These are phyloP conservation scores for Penicillium sclerotiorum DNA, from an alignment of 2,329 filamentous ascomycete species.

Conservation along the genomic window DNA sequence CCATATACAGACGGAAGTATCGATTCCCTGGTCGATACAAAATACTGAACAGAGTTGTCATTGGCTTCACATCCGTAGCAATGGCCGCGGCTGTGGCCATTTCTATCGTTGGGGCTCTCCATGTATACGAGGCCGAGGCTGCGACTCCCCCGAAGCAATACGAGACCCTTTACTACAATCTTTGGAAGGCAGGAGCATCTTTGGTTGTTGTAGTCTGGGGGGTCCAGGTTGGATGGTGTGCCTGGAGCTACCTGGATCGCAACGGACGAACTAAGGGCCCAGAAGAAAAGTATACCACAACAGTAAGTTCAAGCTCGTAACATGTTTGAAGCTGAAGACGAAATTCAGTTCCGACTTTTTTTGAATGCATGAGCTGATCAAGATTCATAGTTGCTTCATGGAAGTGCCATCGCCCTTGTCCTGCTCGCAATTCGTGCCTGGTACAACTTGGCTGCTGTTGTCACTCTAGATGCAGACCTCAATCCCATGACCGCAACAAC, in stretches of 20 bases:
- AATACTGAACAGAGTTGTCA: background rate
- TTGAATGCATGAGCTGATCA: too few species aligned
- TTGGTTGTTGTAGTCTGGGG: background rate
- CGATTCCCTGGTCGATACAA: background rate
- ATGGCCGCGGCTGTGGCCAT: background rate
- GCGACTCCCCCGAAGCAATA: too few species aligned
- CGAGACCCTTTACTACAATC: background rate
- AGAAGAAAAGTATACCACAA: background rate
- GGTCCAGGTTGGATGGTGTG: background rate
- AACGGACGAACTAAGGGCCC: background rate
- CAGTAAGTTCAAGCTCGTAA: too few species aligned
- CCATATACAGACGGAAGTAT: background rate
- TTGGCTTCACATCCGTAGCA: background rate
- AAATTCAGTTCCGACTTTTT: too few species aligned
- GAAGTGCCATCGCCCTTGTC: background rate
- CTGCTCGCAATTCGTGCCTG: background rate
- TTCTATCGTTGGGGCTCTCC: background rate
- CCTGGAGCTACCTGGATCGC: background rate
- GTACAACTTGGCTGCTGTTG: background rate
- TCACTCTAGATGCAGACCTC: background rate
- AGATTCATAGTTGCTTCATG: background rate
- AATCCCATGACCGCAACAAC: conserved; percentile 5
- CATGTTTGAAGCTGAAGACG: too few species aligned
- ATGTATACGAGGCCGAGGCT: background rate
- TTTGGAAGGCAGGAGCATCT: background rate